Base-by-base conservation (phyloP, 75 land plant species). In the Sequoiadendron giganteum region DNA sequence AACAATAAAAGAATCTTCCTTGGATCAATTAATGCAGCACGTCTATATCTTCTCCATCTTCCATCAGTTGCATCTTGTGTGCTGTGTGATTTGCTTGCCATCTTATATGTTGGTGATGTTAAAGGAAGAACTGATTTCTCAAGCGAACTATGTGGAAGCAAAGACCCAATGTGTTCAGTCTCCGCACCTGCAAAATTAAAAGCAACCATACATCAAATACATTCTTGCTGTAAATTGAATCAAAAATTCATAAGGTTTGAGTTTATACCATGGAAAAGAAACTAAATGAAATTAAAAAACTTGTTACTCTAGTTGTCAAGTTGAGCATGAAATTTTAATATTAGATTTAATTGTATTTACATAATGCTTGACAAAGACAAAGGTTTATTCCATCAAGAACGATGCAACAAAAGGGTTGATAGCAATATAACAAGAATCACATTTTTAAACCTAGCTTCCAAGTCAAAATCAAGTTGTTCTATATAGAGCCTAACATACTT, bases 1-100 rank as follows among this genome's bases (percentile, higher is more conserved):
- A 82, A 82, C 48, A 82, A 82, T 45, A 82, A 82, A 45, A 82
- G 84, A 43, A 82, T 82, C 30, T 82, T 82, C 84, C 84, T 82
- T 47, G 84, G 84, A 82, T 45, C 52, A 47, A 45, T 45, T 45
- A 45, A 43, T 45, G 84, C 52, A 82, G 52, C 8, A 6, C 84
- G 84, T 47, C 52, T 82, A 42, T 82, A 82, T 82, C 84, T 28
- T 82, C 48, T 25, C 84, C 84, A 82, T 82, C 47, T 25, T 6
- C 84, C 84, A 82, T 82, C 84, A 82, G 84, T n/a, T 82, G 84
- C 49, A 45, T 82, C 49, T 25, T 82, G 84, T 45, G 10, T 82
- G 49, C 84, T 21, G 42, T 25, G 84, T 25, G 52, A 82, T 28
- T 82, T 82, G 84, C 84, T 82, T 82, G 84, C n/a, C 28, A 48